phyloP scores from a whole-genome alignment of 495 filamentous ascomycete species.

The Lasiosphaeria miniovina region DNA sequence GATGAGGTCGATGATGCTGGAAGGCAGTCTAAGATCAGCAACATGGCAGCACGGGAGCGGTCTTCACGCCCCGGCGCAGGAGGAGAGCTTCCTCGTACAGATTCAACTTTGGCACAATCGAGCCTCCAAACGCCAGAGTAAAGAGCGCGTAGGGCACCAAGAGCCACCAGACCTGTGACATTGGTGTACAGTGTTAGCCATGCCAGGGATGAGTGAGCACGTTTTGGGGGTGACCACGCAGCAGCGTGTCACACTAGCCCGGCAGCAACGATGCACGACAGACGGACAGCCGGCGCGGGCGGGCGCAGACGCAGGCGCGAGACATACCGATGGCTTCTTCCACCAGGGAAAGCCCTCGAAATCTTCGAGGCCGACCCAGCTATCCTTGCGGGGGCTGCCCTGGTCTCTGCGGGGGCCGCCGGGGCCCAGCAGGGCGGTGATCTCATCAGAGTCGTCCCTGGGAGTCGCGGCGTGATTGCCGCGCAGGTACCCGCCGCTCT shows the following conservation, averaged over 20 bases:
- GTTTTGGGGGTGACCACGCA: too few relatives aligned
- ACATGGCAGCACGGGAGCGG: neutral
- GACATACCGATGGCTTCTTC: slow-evolving; percentile 65
- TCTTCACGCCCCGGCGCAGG: too few relatives aligned
- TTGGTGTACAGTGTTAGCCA: too few relatives aligned
- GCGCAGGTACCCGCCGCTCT: slow-evolving; percentile 4
- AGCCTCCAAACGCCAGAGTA: slow-evolving; percentile 79
- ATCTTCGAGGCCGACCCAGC: slow-evolving; percentile 50
- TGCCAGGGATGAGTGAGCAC: too few relatives aligned
- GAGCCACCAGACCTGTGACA: slow-evolving; percentile 74
- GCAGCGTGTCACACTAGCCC: too few relatives aligned
- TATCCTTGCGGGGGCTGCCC: slow-evolving; percentile 17
- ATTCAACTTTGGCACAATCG: slow-evolving; percentile 75
- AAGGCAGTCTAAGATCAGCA: slow-evolving; percentile 12
- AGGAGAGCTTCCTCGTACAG: slow-evolving; percentile 37
- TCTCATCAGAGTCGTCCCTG: slow-evolving; percentile 34
- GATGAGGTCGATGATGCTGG: slow-evolving; percentile 68
- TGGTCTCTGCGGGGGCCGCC: slow-evolving; percentile 4
- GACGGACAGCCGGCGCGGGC: neutral
- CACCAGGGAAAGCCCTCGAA: slow-evolving; percentile 67
- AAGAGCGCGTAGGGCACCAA: slow-evolving; percentile 72
- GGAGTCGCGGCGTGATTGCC: neutral
- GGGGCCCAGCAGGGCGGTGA: slow-evolving; percentile 38
- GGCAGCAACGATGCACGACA: neutral
- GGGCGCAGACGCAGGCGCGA: neutral